Conservation (phyloP, 1,139 yeast genomes). For the Eremothecium cymbalariae region DNA sequence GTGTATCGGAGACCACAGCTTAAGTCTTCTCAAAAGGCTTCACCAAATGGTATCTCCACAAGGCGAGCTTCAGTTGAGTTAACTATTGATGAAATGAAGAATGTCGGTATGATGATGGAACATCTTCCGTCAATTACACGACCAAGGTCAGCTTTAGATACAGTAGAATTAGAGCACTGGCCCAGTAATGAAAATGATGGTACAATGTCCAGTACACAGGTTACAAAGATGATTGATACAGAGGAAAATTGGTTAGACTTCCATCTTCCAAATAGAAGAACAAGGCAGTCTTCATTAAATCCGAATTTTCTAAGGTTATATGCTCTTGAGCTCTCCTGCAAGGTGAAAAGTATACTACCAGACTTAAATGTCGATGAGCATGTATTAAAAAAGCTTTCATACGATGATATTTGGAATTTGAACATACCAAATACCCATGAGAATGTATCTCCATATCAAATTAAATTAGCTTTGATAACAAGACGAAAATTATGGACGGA, state of each 20-base stretch:
- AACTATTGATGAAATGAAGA: conserved; percentile 9
- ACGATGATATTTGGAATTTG: conserved; percentile 19
- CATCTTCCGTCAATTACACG: conserved; percentile 4
- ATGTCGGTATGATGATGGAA: conserved; percentile 8
- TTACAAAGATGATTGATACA: conserved; percentile 1
- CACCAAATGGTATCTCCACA: neutral
- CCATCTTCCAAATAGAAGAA: conserved; percentile 11
- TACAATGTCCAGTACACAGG: conserved; percentile 5
- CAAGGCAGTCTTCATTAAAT: conserved; percentile 23
- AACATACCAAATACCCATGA: conserved; percentile 17
- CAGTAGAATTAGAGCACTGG: conserved; percentile 27
- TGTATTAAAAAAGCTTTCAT: conserved; percentile 20
- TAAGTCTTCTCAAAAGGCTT: neutral
- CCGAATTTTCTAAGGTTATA: conserved; percentile 27
- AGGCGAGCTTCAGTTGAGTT: conserved; percentile 11
- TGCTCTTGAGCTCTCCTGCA: conserved; percentile 25
- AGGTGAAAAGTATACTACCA: conserved; percentile 21
- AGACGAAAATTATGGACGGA: conserved; percentile 30
- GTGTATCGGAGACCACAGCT: conserved; percentile 13
- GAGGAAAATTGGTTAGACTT: conserved; percentile 2
- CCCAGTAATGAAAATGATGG: conserved; percentile 10
- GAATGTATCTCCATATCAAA: conserved; percentile 18
- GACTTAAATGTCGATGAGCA: conserved; percentile 28
- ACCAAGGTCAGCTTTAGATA: conserved; percentile 4
- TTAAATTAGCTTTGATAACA: conserved; percentile 27